phyloP scores from a whole-genome alignment of 768 basidiomycete genomes.

The Tricholoma saponaceum region DNA sequence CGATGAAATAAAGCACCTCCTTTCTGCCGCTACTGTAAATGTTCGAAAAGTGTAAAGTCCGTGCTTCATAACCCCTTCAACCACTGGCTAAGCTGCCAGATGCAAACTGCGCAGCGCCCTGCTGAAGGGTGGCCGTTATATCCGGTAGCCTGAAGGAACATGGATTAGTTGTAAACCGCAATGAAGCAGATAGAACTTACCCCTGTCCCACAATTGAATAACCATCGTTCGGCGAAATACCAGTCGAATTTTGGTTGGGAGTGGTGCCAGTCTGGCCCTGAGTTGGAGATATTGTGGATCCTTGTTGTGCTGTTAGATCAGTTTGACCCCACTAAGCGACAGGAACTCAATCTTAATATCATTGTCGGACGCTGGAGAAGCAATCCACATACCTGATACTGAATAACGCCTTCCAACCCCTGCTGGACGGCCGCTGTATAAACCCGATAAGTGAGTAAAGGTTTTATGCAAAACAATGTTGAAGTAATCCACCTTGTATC shows the following conservation, averaged over 20 bases:
- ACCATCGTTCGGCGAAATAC: constrained; percentile 64
- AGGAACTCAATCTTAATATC: constrained; percentile 15
- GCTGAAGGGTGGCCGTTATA: background rate
- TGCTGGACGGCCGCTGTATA: constrained; percentile 23
- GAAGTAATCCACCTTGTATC: constrained; percentile 36
- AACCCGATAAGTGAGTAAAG: background rate
- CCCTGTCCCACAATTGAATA: constrained; percentile 42
- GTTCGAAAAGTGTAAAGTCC: background rate
- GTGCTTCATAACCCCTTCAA: background rate
- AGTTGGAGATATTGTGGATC: constrained; percentile 39
- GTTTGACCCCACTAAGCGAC: constrained; percentile 51
- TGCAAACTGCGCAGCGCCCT: background rate
- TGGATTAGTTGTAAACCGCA: background rate
- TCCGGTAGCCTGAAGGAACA: background rate
- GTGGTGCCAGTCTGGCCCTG: constrained; percentile 28
- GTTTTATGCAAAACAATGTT: background rate
- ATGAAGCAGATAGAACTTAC: constrained; percentile 21
- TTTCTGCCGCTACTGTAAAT: background rate
- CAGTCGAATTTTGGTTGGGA: constrained; percentile 31
- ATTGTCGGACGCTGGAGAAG: background rate
- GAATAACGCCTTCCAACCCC: constrained; percentile 41
- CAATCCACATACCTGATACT: constrained; percentile 37
- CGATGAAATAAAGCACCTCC: background rate
- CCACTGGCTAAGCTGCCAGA: background rate
- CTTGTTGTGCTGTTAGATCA: constrained; percentile 41